phyloP scores from a whole-genome alignment of 805 yeast genomes.

The Yamadazyma phyllophila region DNA sequence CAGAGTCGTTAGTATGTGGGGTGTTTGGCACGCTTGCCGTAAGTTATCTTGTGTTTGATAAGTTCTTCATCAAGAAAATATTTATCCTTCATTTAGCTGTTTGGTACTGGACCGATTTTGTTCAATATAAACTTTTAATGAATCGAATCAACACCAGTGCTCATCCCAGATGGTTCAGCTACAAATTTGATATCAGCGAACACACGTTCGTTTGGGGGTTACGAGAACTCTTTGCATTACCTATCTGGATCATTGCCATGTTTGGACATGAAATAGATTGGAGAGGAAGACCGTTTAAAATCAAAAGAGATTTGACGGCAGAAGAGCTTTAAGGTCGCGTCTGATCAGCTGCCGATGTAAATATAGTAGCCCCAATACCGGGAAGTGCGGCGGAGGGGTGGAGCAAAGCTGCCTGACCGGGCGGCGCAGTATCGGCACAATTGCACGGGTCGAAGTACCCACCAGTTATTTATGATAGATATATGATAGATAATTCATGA shows the following conservation, averaged over 20 bases:
- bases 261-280: slow-evolving; percentile 72
- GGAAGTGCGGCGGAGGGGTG: neutral
- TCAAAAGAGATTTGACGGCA: slow-evolving; percentile 72
- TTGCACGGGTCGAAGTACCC: too few species aligned
- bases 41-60: slow-evolving; percentile 41
- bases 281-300: slow-evolving; percentile 75
- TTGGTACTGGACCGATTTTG: slow-evolving; percentile 68
- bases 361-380: neutral
- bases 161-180: slow-evolving; percentile 13
- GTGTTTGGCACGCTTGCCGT: slow-evolving; percentile 61
- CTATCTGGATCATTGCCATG: slow-evolving; percentile 83
- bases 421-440: too few species aligned
- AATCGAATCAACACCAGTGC: slow-evolving; percentile 24
- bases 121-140: slow-evolving; percentile 51
- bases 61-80: slow-evolving; percentile 31
- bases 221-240: slow-evolving; percentile 74
- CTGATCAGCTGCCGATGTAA: neutral
- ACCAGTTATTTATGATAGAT: too few species aligned
- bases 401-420: too few species aligned
- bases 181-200: slow-evolving; percentile 10
- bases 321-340: slow-evolving; percentile 42
- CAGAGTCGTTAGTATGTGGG: slow-evolving; percentile 73
- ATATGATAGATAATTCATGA: too few species aligned
- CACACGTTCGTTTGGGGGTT: slow-evolving; percentile 54
- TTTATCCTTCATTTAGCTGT: slow-evolving; percentile 51